Conservation (phyloP, 2,329 filamentous ascomycete species). For the Pestalotiopsis sp. region DNA sequence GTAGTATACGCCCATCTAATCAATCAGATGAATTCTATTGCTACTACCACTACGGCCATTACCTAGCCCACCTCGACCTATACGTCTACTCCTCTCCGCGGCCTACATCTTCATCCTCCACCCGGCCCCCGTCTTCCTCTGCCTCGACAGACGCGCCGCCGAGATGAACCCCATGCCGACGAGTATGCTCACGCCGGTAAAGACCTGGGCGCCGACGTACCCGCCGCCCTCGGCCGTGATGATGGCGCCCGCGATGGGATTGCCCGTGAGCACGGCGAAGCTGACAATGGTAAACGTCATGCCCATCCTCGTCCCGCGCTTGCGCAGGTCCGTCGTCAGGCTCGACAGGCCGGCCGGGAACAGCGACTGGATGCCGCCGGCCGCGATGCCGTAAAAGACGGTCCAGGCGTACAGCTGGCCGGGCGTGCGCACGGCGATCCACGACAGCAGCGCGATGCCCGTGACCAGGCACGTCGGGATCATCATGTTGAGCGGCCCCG, state of each 20-base stretch:
- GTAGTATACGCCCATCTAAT: no score
- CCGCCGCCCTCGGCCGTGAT: slow-evolving; percentile 42
- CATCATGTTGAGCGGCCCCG: slow-evolving; percentile 64
- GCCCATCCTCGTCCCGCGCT: slow-evolving; percentile 56
- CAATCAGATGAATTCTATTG: no score
- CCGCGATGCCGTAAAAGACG: slow-evolving; percentile 64
- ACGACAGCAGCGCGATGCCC: slow-evolving; percentile 51
- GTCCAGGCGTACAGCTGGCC: slow-evolving; percentile 63
- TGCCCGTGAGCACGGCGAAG: slow-evolving; percentile 54
- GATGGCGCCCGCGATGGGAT: slow-evolving; percentile 54
- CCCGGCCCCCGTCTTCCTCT: slow-evolving; percentile 37
- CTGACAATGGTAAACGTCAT: slow-evolving; percentile 61
- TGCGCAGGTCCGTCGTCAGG: slow-evolving; percentile 53
- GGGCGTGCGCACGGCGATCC: slow-evolving; percentile 57
- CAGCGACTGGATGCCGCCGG: slow-evolving; percentile 65
- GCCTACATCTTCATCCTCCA: slow-evolving; percentile 42
- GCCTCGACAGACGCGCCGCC: slow-evolving; percentile 40
- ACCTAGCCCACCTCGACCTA: no score
- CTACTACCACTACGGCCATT: neutral
- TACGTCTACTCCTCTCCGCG: neutral
- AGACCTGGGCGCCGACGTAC: slow-evolving; percentile 52
- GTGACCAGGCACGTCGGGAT: slow-evolving; percentile 48
- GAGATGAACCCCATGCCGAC: slow-evolving; percentile 42
- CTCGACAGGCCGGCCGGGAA: slow-evolving; percentile 65
- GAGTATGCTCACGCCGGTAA: slow-evolving; percentile 46